Conservation (phyloP, 805 yeast species). For the Suhomyces vadensis region DNA sequence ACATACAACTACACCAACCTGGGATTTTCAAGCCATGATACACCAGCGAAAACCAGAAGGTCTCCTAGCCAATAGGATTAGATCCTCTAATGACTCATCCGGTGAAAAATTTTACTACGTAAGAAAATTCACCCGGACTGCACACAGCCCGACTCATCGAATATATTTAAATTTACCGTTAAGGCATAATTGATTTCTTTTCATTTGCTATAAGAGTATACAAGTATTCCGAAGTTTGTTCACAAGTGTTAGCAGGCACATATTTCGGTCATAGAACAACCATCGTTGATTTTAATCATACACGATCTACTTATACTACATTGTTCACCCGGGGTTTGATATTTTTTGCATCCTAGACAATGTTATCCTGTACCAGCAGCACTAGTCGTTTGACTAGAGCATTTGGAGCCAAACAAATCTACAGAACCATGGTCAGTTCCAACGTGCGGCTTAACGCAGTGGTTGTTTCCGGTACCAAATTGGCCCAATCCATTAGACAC, state of each 20-base stretch:
- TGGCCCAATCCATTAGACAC: slow-evolving; percentile 39
- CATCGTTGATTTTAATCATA: too few species aligned
- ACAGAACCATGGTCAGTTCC: slow-evolving; percentile 2
- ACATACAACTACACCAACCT: not conserved
- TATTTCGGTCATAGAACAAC: too few species aligned
- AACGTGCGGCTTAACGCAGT: slow-evolving; percentile 28
- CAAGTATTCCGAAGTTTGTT: too few species aligned
- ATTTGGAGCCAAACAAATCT: not conserved
- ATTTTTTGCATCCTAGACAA: not conserved
- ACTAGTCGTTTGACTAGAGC: slow-evolving; percentile 12
- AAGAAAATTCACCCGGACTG: not conserved
- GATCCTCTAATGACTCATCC: slow-evolving; percentile 6
- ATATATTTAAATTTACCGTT: not conserved
- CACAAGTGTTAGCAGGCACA: too few species aligned
- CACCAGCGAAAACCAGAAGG: too few species aligned
- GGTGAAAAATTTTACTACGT: slow-evolving; percentile 6
- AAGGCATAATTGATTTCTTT: too few species aligned
- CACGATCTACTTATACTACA: too few species aligned
- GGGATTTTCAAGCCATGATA: too few species aligned
- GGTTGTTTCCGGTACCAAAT: slow-evolving; percentile 43
- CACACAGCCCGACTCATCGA: not conserved
- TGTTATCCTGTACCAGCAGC: slow-evolving; percentile 5
- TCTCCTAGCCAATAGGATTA: slow-evolving; percentile 3
- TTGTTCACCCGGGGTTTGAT: too few species aligned
- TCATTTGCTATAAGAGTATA: too few species aligned